Evolutionary conservation across 2,329 filamentous ascomycete genomes (phyloP), one percentile per base, ranked within the genome.

Genomic region (Colletotrichum tabaci): DNA sequence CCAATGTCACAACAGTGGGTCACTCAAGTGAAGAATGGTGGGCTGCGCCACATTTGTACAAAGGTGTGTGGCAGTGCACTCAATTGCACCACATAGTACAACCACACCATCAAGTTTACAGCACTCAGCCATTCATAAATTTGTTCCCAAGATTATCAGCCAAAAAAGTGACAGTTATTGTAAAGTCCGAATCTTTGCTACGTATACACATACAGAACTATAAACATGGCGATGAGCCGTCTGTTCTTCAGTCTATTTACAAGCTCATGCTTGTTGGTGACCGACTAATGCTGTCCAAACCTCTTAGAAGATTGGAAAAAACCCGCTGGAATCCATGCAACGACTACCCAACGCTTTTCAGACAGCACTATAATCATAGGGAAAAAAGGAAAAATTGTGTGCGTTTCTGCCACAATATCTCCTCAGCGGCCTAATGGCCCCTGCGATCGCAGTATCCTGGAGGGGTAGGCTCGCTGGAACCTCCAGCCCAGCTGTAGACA

Each of bases 401-500:
- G 47, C 55, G n/a, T 15, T 57, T 64, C 50, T 26, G 23, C 18
- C 18, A 38, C 21, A 9, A 23, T 2, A 38, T 16, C 55, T 30
- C 66, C 46, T 15, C 21, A 46, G 15, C 50, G 18, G 13, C 13
- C 42, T 52, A 62, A 21, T 60, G 44, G 23, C 72, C 64, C 46
- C 76, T 82, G 65, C 80, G 80, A 65, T 90, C 87, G 74, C 89
- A 91, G 78, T 90, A 90, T 66, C 87, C 86, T 0, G 88, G 88
- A 9, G 81, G 76, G 68, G 79, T 80, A 16, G 85, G 83, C 16
- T 82, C 82, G 1, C 78, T 80, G 0, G 81, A 77, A 5, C 90
- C 90, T 61, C 85, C 87, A 8, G 93, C 90, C 97, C 96, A 99
- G 81, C 93, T 97, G 79, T 92, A 88, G 58, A 98, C 85, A 0